Evolutionary conservation across 345 rosid genomes (phyloP), one percentile per base, ranked within the genome.

Genomic region (Mercurialis annua): DNA sequence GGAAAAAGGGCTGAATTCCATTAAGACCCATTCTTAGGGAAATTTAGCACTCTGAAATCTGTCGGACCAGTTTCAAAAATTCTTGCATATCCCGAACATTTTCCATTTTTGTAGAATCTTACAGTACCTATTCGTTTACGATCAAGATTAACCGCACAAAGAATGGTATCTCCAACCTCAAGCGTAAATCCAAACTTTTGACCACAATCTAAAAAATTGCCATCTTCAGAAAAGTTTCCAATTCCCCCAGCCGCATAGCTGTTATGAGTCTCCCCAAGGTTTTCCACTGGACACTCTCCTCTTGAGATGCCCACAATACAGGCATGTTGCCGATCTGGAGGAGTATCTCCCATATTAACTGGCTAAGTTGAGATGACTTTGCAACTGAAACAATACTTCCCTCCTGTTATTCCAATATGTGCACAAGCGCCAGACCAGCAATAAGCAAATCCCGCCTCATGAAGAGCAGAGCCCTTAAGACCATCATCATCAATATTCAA

Each of bases 381-480:
- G 63, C 70, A 69, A 29, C 80, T 59, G 65, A 78, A 75, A 67
- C 80, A 75, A 47, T 75, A 81, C 53, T 81, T 73, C 54, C 80
- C 78, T 38, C 76, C 67, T 3, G 56, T 60, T 26, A 78, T 75
- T 59, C 80, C 82, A 23, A 68, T 69, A 75, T 62, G 62, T 27
- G 78, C 77, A 33, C 70, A 70, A 7, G 65, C 79, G 15, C 81
- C 80, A 77, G 80, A 77, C 80, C 84, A 81, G 43, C 81, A 81
- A 70, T 81, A 81, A 34, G 78, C 71, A 75, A 81, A 63, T 3
- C 77, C 82, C 49, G 64, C 58, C 65, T 67, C 72, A 63, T 72
- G 66, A 36, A 73, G 70, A 10, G 72, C 74, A 26, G 67, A 71
- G n/a, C 80, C 80, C 70, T 40, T 59, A 43, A 70, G 69, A n/a